Percentiles rank a stretch among this genome's conserved stretches.
These are phyloP conservation scores for Solanum sejunctum DNA, from an alignment of 257 asterid genomes.

Conservation along the genomic window DNA sequence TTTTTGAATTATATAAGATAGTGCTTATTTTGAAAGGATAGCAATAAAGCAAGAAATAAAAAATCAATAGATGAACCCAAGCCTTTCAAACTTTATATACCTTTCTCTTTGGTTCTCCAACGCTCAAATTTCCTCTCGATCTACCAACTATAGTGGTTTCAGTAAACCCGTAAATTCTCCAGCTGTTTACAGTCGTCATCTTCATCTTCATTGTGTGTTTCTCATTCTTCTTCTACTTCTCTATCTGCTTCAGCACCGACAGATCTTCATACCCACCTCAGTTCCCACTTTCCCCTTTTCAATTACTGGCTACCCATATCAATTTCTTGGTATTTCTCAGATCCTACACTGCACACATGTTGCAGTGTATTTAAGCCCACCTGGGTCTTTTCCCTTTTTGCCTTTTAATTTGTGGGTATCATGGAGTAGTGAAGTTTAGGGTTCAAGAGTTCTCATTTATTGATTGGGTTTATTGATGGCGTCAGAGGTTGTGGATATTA, in stretches of 20 bases:
- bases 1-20: no score
- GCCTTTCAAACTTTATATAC: not conserved
- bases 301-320: not conserved
- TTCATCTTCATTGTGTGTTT: not conserved
- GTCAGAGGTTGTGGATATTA: slow-evolving; percentile 24
- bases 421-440: not conserved
- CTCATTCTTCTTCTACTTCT: not conserved
- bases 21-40: no score
- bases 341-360: not conserved
- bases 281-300: not conserved
- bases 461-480: slow-evolving; percentile 10
- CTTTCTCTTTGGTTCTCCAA: not conserved
- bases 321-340: not conserved
- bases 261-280: not conserved
- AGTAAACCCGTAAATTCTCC: not conserved
- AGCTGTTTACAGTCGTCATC: not conserved
- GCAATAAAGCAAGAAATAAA: not conserved
- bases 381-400: not conserved
- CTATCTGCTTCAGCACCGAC: not conserved
- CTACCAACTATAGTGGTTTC: not conserved
- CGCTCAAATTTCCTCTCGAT: not conserved
- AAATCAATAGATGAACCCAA: not conserved
- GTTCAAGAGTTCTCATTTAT: not conserved
- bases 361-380: not conserved
- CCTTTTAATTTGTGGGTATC: not conserved